Evolutionary conservation across 2,329 filamentous ascomycete genomes (phyloP).

Genomic region (Sarocladium oryzae): DNA sequence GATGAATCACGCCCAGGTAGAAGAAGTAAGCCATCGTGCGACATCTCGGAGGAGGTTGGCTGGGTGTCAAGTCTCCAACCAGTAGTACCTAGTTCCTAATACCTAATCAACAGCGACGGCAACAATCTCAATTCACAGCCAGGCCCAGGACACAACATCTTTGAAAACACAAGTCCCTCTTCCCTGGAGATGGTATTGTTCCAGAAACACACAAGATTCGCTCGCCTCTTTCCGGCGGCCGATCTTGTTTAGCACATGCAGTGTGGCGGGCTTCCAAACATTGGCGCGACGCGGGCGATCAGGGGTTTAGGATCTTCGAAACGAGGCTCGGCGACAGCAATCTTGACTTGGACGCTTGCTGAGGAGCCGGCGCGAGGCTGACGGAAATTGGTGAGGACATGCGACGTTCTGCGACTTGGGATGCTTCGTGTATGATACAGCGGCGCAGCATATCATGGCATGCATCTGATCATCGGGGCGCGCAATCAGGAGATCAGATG

Average conservation of each 20-base stretch:
- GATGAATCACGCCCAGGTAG: background rate
- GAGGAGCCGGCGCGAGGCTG: background rate
- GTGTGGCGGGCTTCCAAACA: background rate
- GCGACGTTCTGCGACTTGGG: background rate
- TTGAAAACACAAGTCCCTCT: background rate
- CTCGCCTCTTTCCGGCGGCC: background rate
- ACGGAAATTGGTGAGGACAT: background rate
- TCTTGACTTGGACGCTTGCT: no score
- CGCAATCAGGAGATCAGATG: background rate
- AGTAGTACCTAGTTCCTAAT: no score
- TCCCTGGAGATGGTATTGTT: background rate
- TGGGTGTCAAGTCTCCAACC: no score
- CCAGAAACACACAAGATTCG: background rate
- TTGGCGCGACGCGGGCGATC: conserved; percentile 6
- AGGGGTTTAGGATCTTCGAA: conserved; percentile 4
- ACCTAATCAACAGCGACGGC: no score
- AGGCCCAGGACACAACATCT: no score
- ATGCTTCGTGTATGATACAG: background rate
- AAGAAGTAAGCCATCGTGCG: background rate
- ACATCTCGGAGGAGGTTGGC: background rate
- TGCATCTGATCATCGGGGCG: background rate
- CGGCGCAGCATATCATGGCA: background rate
- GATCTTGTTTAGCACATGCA: background rate
- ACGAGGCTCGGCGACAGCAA: background rate
- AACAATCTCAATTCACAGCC: no score